Percentiles rank a stretch among this genome's conserved stretches.
Conservation (phyloP, 306 rosid species). For the Vigna angularis region DNA sequence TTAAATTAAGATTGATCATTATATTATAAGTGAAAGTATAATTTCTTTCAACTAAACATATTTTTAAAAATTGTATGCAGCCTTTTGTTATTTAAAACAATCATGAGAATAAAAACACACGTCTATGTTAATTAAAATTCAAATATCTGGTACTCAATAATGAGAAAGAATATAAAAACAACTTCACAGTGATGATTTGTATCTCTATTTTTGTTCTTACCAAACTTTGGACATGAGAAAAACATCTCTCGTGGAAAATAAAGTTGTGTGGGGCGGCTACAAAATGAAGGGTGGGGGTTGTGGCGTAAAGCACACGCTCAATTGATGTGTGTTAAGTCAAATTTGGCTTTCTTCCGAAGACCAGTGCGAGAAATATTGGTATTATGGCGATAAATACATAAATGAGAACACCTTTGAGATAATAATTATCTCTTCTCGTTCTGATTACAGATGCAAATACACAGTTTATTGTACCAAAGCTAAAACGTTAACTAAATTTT, state of each 20-base stretch:
- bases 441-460: too few relatives aligned
- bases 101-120: neutral
- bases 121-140: neutral
- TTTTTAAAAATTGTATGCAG: too few relatives aligned
- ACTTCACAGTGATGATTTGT: too few relatives aligned
- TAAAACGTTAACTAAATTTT: neutral
- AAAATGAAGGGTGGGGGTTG: conserved; percentile 5
- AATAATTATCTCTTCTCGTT: too few relatives aligned
- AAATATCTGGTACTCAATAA: too few relatives aligned
- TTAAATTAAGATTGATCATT: too few relatives aligned
- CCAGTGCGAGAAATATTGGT: neutral
- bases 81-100: neutral
- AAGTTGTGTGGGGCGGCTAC: conserved; percentile 2
- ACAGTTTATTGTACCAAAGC: neutral
- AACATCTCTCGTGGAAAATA: neutral
- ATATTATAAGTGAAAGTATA: too few relatives aligned
- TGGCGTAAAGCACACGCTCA: neutral
- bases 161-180: neutral
- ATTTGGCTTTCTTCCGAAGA: conserved; percentile 21
- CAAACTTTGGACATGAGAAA: neutral
- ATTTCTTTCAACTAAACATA: too few relatives aligned
- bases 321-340: conserved; percentile 9
- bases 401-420: neutral
- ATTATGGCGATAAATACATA: neutral
- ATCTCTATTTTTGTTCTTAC: neutral